phyloP scores from a whole-genome alignment of 495 filamentous ascomycete species.

The Elasticomyces elasticus region DNA sequence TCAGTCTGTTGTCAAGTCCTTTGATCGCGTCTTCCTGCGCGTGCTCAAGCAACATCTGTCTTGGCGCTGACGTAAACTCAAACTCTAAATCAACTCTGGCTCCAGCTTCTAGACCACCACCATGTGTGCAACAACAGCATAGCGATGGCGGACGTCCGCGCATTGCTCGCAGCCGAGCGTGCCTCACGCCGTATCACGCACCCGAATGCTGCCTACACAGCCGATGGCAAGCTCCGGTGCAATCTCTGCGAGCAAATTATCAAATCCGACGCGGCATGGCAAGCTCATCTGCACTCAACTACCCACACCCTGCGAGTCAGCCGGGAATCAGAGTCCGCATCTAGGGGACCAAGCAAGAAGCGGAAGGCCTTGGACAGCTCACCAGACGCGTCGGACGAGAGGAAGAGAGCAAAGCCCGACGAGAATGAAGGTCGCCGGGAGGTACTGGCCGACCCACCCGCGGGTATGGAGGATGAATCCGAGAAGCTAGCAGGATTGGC shows the following conservation, averaged over 20 bases:
- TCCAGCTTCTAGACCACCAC: too few species aligned
- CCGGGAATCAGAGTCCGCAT: background rate
- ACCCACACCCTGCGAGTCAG: background rate
- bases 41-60: too few species aligned
- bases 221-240: background rate
- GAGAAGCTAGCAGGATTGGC: background rate
- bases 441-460: too few species aligned
- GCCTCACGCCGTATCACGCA: background rate
- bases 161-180: background rate
- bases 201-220: background rate
- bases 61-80: too few species aligned
- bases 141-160: background rate
- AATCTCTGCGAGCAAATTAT: background rate
- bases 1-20: too few species aligned
- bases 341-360: background rate
- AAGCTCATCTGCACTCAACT: background rate
- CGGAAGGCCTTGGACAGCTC: constrained; percentile 16
- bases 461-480: background rate
- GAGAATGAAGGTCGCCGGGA: background rate
- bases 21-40: too few species aligned
- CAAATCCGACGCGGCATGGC: background rate
- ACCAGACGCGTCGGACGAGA: background rate
- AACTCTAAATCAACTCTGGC: too few species aligned
- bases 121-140: too few species aligned
- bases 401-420: background rate